Base-by-base conservation (phyloP, 306 rosid species). In the Datisca glomerata region DNA sequence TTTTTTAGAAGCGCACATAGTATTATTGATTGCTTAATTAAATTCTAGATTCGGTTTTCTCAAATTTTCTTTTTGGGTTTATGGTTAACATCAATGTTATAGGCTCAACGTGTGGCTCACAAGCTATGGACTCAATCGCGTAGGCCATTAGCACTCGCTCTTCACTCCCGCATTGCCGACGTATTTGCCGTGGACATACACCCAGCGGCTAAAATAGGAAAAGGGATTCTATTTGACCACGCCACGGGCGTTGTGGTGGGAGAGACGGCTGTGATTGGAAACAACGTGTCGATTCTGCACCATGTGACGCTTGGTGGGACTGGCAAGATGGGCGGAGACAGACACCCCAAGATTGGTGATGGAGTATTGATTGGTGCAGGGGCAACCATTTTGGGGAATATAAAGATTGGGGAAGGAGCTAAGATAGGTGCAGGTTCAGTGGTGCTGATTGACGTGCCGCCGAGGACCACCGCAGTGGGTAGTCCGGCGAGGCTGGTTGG, bases 321-420 rank as follows among this genome's bases (percentile, higher is more conserved):
- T 0, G 96, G 96, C 12, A 87, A 82, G 67, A 59, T 39, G 14
- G 86, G 89, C 12, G 94, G 96, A 4, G 93, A 87, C 61, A 29
- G 96, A 41, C 96, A 87, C 51, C 94, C 96, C 0, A 87, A 87
- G 68, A 79, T 87, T 32, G 89, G 87, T 1, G 89, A 87, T 32
- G 96, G 94, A 1, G 94, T 87, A 37, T 70, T 87, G 17, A 87
- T 87, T 5, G 96, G 96, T 2, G 96, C 96, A 2, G 94, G 94
- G 12, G 94, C 96, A 1, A 87, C 94, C 31, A 74, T 82, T 49
- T 87, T 24, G 96, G 94, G 4, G n/a, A n/a, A n/a, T n/a, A n/a
- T n/a, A n/a, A n/a, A n/a, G n/a, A n/a, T n/a, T n/a, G n/a, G n/a
- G n/a, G 94, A 87, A 36, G 96, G 94, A 4, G 89, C 94, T 0